Evolutionary conservation across 2,329 filamentous ascomycete genomes (phyloP).

Genomic region (Colletotrichum lupini): DNA sequence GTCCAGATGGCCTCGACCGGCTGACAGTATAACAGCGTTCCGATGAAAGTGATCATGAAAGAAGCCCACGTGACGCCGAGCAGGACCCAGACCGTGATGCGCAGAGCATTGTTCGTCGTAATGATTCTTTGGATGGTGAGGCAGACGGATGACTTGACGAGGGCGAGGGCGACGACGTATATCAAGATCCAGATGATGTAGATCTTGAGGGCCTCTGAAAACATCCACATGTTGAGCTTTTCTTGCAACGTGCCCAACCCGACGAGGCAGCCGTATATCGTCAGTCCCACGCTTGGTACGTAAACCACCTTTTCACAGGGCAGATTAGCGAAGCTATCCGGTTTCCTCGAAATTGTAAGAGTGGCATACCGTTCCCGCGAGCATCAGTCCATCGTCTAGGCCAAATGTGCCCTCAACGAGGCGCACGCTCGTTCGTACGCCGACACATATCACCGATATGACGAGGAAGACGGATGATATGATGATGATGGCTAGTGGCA

Average conservation of each 20-base stretch:
- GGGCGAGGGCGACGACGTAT: slow-evolving; percentile 39
- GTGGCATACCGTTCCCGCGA: slow-evolving; percentile 30
- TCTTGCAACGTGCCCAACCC: slow-evolving; percentile 39
- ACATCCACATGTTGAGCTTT: slow-evolving; percentile 39
- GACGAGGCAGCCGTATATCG: slow-evolving; percentile 35
- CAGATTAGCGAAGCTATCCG: background rate
- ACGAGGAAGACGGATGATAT: slow-evolving; percentile 28
- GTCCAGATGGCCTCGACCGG: slow-evolving; percentile 46
- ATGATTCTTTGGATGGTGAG: slow-evolving; percentile 48
- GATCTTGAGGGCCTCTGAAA: slow-evolving; percentile 38
- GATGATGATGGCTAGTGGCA: slow-evolving; percentile 33
- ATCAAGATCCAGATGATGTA: slow-evolving; percentile 43
- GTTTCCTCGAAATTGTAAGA: background rate
- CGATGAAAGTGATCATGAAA: slow-evolving; percentile 45
- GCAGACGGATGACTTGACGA: slow-evolving; percentile 49
- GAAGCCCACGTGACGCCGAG: slow-evolving; percentile 40
- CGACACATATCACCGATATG: slow-evolving; percentile 28
- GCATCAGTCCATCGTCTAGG: slow-evolving; percentile 36
- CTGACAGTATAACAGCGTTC: slow-evolving; percentile 43
- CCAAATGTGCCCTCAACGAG: slow-evolving; percentile 29
- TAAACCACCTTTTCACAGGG: slow-evolving; percentile 29
- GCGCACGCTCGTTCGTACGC: slow-evolving; percentile 19
- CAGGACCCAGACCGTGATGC: slow-evolving; percentile 38
- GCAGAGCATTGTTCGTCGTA: slow-evolving; percentile 37
- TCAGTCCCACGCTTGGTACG: slow-evolving; percentile 33